A percentile compares a stretch with the other conserved stretches of the same genome.
These are phyloP conservation scores for Phytophthora kernoviae DNA, from an alignment of 352 stramenopile species.

Conservation along the genomic window DNA sequence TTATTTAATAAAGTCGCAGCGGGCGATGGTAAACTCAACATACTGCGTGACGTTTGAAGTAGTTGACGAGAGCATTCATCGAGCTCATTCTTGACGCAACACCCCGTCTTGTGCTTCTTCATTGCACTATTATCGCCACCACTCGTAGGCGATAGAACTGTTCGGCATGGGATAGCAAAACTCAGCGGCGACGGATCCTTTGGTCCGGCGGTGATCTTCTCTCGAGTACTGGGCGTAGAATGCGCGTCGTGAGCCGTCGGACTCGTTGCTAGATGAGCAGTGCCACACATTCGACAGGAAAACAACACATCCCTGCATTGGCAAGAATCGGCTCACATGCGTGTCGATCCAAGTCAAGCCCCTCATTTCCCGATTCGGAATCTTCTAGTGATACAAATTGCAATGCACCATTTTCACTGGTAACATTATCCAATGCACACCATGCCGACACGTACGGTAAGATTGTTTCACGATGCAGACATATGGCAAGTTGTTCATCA, in stretches of 20 bases:
- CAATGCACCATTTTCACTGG: conserved; percentile 51
- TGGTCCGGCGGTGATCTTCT: conserved; percentile 50
- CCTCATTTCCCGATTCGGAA: neutral
- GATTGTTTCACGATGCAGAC: conserved; percentile 54
- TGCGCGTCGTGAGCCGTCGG: conserved; percentile 41
- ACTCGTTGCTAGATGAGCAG: conserved; percentile 64
- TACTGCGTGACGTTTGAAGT: too few species aligned
- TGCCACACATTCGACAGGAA: conserved; percentile 82
- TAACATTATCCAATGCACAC: conserved; percentile 71
- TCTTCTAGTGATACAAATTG: conserved; percentile 52
- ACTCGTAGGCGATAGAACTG: neutral
- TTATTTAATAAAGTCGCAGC: too few species aligned
- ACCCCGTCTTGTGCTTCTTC: neutral
- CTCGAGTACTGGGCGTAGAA: conserved; percentile 80
- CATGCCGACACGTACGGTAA: conserved; percentile 66
- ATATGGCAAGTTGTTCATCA: conserved; percentile 79
- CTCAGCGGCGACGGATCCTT: conserved; percentile 51
- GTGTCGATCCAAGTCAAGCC: conserved; percentile 6
- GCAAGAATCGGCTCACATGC: conserved; percentile 38
- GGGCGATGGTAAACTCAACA: too few species aligned
- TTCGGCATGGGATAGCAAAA: conserved; percentile 63
- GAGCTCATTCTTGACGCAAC: too few species aligned
- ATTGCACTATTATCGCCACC: neutral
- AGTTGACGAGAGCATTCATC: too few species aligned
- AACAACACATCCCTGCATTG: conserved; percentile 56